A percentile compares a stretch with the other conserved stretches of the same genome.
Evolutionary conservation across 495 filamentous ascomycete species (phyloP).

Genomic region (Hypoxylon crocopeplum): DNA sequence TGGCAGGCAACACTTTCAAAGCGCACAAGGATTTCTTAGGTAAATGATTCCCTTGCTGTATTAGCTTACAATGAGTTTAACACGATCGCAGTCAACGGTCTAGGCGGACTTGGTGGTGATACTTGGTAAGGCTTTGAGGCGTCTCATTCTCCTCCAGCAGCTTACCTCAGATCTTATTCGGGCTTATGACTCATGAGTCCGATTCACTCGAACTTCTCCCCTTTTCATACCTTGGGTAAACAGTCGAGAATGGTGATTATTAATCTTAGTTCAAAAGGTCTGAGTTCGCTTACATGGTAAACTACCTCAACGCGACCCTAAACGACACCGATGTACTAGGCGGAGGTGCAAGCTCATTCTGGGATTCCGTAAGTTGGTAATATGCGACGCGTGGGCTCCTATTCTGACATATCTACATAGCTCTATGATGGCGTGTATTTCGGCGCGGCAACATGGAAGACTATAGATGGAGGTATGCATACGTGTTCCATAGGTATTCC

Average conservation of each 20-base stretch:
- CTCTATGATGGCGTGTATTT: conserved; percentile 66
- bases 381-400: background rate
- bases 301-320: conserved; percentile 59
- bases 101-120: conserved; percentile 47
- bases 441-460: conserved; percentile 62
- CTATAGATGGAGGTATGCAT: conserved; percentile 65
- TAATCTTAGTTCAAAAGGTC: conserved; percentile 44
- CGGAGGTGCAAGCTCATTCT: conserved; percentile 37
- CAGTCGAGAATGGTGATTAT: too few species aligned
- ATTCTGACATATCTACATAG: conserved; percentile 7
- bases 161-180: background rate
- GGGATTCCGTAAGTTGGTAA: conserved; percentile 37
- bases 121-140: conserved; percentile 15
- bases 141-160: background rate
- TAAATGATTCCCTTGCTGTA: conserved; percentile 24
- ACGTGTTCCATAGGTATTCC: too few species aligned
- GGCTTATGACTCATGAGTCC: background rate
- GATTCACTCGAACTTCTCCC: background rate
- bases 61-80: conserved; percentile 13
- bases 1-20: conserved; percentile 67
- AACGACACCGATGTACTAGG: conserved; percentile 63
- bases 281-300: conserved; percentile 66
- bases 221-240: too few species aligned
- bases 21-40: conserved; percentile 64
- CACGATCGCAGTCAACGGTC: conserved; percentile 40